Conservation (phyloP, 768 basidiomycete species). For the Tylopilus felleus region DNA sequence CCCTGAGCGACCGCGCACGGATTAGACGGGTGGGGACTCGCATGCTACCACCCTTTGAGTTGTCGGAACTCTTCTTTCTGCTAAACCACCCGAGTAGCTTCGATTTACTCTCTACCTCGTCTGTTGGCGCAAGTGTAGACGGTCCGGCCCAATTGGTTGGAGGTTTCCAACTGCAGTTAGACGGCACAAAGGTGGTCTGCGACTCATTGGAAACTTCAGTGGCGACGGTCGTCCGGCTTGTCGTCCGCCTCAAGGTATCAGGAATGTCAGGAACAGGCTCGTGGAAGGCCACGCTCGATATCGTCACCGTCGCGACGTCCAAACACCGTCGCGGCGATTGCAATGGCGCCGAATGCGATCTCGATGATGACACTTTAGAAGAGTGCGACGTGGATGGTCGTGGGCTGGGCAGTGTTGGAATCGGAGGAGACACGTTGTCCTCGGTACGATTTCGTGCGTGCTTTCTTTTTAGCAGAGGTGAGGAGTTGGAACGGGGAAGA, state of each 20-base stretch:
- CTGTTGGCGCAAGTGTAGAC: not conserved
- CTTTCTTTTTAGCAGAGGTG: conserved; percentile 12
- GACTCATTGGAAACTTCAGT: not conserved
- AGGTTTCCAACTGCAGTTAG: conserved; percentile 16
- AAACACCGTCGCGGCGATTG: not conserved
- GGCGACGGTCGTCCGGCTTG: not conserved
- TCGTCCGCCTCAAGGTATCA: not conserved
- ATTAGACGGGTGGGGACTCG: not conserved
- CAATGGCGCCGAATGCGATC: not conserved
- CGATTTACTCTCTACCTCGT: not conserved
- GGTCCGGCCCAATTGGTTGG: conserved; percentile 28
- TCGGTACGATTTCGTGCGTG: conserved; percentile 13
- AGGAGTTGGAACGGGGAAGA: conserved; percentile 22
- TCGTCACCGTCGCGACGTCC: not conserved
- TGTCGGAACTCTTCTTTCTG: not conserved
- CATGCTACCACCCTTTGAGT: not conserved
- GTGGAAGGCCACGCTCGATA: not conserved
- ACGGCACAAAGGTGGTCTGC: not conserved
- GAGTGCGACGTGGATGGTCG: not conserved
- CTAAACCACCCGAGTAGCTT: not conserved
- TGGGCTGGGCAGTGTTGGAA: not conserved
- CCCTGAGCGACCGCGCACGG: conserved; percentile 1
- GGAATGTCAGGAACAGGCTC: not conserved
- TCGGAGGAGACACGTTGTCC: not conserved
- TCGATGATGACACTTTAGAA: not conserved